Conservation (phyloP, 306 rosid species). For the Sindora glabra region DNA sequence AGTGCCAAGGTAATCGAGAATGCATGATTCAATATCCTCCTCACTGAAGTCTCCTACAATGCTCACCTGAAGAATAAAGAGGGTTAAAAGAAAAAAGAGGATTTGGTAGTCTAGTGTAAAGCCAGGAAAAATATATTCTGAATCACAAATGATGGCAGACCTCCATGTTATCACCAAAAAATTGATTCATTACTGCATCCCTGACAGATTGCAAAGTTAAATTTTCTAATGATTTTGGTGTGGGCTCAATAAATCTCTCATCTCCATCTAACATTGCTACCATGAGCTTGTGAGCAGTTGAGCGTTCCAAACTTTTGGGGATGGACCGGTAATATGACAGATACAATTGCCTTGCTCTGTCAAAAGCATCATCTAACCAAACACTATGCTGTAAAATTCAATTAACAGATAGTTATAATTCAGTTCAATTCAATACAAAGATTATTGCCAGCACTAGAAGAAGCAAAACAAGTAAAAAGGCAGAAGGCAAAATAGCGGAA, state of each 20-base stretch:
- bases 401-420: slow-evolving; percentile 1
- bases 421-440: background rate
- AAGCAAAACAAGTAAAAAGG: background rate
- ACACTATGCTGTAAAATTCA: slow-evolving; percentile 79
- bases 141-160: slow-evolving; percentile 33
- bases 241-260: slow-evolving; percentile 93
- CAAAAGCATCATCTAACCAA: slow-evolving; percentile 97
- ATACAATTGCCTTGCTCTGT: slow-evolving; percentile 90
- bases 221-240: slow-evolving; percentile 77
- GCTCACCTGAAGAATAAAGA: slow-evolving; percentile 52
- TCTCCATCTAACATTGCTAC: slow-evolving; percentile 93
- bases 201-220: slow-evolving; percentile 79
- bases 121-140: slow-evolving; percentile 2
- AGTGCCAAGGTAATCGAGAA: slow-evolving; percentile 96
- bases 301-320: slow-evolving; percentile 98
- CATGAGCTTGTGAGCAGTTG: slow-evolving; percentile 99
- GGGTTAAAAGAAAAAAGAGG: background rate
- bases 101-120: slow-evolving; percentile 12
- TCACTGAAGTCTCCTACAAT: slow-evolving; percentile 87
- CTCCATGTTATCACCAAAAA: slow-evolving; percentile 96
- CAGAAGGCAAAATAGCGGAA: background rate
- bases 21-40: slow-evolving; percentile 85
- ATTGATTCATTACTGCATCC: slow-evolving; percentile 90
- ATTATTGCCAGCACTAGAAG: background rate
- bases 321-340: slow-evolving; percentile 91